phyloP scores from a whole-genome alignment of 2,329 filamentous ascomycete genomes.

The Aureobasidium sp. region DNA sequence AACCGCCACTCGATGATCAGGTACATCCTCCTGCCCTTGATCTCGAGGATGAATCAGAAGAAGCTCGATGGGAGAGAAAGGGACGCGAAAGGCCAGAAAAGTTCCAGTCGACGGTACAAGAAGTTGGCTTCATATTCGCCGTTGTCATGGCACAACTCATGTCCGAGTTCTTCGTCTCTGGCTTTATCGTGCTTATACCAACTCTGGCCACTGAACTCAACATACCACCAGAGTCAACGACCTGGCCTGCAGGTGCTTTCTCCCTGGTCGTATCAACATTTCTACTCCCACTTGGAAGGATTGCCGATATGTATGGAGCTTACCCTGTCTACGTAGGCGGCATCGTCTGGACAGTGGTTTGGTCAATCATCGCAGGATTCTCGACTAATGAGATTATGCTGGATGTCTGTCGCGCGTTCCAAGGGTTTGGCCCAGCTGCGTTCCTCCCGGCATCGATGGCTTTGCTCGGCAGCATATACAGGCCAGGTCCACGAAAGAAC shows the following conservation, averaged over 20 bases:
- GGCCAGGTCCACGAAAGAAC: conserved; percentile 31
- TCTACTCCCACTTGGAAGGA: conserved; percentile 38
- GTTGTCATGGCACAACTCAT: conserved; percentile 26
- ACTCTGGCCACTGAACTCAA: conserved; percentile 52
- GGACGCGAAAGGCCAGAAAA: conserved; percentile 53
- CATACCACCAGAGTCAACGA: conserved; percentile 57
- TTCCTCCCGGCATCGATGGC: conserved; percentile 27
- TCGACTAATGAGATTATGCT: conserved; percentile 28
- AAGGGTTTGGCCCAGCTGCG: conserved; percentile 31
- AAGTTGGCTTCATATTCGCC: conserved; percentile 55
- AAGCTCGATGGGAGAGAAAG: conserved; percentile 44
- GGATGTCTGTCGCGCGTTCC: conserved; percentile 28
- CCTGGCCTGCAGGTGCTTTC: conserved; percentile 47
- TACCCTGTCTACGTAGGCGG: conserved; percentile 53
- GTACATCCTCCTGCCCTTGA: background rate
- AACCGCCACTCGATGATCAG: background rate
- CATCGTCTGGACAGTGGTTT: conserved; percentile 37
- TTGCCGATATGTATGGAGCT: conserved; percentile 54
- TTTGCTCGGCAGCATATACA: conserved; percentile 28
- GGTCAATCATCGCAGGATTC: conserved; percentile 28
- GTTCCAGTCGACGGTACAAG: conserved; percentile 47
- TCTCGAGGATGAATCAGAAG: background rate
- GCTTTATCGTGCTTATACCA: conserved; percentile 63
- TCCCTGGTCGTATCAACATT: conserved; percentile 42
- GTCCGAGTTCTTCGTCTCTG: conserved; percentile 66